Evolutionary conservation across 73 alveolate genomes (phyloP).

Genomic region (Paramecium pentaurelia): DNA sequence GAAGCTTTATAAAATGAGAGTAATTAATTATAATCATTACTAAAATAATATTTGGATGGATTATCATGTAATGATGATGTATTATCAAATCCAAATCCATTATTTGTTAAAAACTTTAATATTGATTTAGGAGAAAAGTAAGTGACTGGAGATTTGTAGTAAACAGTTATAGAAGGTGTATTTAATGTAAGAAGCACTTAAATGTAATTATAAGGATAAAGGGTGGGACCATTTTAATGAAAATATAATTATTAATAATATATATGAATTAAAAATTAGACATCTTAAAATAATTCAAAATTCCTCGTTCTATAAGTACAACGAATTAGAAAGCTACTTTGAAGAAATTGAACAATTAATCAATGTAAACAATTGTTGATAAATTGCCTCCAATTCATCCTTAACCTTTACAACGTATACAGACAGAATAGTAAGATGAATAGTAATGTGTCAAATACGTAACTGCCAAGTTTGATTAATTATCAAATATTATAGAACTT

Average conservation of each 20-base stretch:
- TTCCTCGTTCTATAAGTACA: background rate
- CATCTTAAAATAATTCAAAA: background rate
- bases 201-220: constrained; percentile 53
- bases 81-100: constrained; percentile 90
- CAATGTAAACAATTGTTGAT: background rate
- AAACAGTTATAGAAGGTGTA: constrained; percentile 90
- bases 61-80: constrained; percentile 97
- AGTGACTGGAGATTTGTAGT: constrained; percentile 81
- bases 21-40: constrained; percentile 86
- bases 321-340: background rate
- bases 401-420: background rate
- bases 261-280: background rate
- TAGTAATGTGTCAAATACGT: background rate
- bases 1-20: constrained; percentile 93
- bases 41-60: constrained; percentile 96
- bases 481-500: background rate
- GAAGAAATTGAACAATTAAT: background rate
- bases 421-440: background rate
- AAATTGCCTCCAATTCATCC: background rate
- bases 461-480: background rate
- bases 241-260: background rate
- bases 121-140: constrained; percentile 89
- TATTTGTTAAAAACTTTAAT: constrained; percentile 91
- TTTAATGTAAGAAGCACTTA: constrained; percentile 56
- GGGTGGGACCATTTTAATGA: constrained; percentile 50